Evolutionary conservation across 805 yeast species (phyloP), one percentile per base, ranked within the genome.

Genomic region (Zygoascus biomembranicola): DNA sequence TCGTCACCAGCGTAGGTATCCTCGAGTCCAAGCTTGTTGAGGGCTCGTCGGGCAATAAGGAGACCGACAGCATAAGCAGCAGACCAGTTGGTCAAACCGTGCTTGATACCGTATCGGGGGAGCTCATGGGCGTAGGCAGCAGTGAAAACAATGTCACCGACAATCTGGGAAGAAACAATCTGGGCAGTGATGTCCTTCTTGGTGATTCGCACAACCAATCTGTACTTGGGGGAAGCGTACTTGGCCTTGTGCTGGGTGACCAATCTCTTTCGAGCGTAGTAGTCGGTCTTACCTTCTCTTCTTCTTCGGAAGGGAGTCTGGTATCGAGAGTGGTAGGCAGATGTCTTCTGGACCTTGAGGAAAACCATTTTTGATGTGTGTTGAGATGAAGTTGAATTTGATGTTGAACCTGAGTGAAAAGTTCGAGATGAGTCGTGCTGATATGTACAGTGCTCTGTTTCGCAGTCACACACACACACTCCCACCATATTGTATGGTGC

Each of bases 261-360:
- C 74, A 94, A 82, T 82, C 98, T 90, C 96, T 94, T 94, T 85
- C 99, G 90, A 77, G 94, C 97, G 85, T 90, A 94, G 95, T 90
- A 94, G 78, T 94, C 99, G 74, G 99, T 94, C 85, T 94, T 94
- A 81, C 99, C 99, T 81, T 94, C 97, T 77, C 95, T 88, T 87
- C 99, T 88, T 85, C 99, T 90, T 79, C 99, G 90, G 96, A 90
- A 94, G 66, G 98, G 97, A 76, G 99, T 94, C 83, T 94, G 99
- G 96, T 84, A 94, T 77, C 99, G 90, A 73, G 97, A 90, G 83
- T 83, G 88, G 92, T 94, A 94, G 66, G 97, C 92, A 72, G 95
- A 84, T 73, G 81, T 77, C 84, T 90, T 89, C 66, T 77, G 69
- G 64, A 73, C 69, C 72, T 79, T 81, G 70, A 76, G 76, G 89